Conservation (phyloP, 306 rosid species). For the Glycyrrhiza uralensis region DNA sequence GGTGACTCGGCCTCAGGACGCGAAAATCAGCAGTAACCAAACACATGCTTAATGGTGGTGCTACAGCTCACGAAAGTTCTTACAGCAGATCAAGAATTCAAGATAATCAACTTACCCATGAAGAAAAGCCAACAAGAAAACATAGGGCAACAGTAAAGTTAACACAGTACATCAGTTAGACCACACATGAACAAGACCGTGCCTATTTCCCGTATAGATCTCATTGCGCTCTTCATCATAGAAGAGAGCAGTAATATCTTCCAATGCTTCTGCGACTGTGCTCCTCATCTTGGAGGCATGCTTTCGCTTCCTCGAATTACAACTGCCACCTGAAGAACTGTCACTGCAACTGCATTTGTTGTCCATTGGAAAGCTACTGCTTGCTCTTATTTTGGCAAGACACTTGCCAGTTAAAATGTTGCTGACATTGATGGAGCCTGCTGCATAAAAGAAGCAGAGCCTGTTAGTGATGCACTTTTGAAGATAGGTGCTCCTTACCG, state of each 20-base stretch:
- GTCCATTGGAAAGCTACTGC: slow-evolving; percentile 56
- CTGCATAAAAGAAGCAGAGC: slow-evolving; percentile 50
- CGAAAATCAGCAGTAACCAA: no score
- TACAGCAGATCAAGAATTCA: slow-evolving; percentile 33
- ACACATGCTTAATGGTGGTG: no score
- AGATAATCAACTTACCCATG: slow-evolving; percentile 37
- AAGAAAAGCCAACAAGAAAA: slow-evolving; percentile 32
- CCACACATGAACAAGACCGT: slow-evolving; percentile 97
- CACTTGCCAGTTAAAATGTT: slow-evolving; percentile 95
- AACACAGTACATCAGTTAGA: slow-evolving; percentile 53
- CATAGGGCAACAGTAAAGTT: slow-evolving; percentile 26
- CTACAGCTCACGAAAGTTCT: slow-evolving; percentile 33
- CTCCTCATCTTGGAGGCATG: slow-evolving; percentile 62
- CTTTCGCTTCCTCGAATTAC: slow-evolving; percentile 53
- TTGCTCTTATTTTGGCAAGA: slow-evolving; percentile 87
- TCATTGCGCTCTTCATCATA: slow-evolving; percentile 98
- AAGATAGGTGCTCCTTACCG: background rate
- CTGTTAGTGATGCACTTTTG: slow-evolving; percentile 5
- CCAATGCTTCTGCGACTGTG: slow-evolving; percentile 96
- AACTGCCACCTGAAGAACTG: slow-evolving; percentile 38
- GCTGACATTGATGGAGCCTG: slow-evolving; percentile 98
- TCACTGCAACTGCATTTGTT: slow-evolving; percentile 52
- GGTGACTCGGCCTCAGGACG: no score
- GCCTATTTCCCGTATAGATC: slow-evolving; percentile 90
- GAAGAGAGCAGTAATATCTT: slow-evolving; percentile 98